Percentiles rank a stretch among this genome's conserved stretches.
These are phyloP conservation scores for Vaccinium myrtillus DNA, from an alignment of 148 eudicot genomes.

Conservation along the genomic window DNA sequence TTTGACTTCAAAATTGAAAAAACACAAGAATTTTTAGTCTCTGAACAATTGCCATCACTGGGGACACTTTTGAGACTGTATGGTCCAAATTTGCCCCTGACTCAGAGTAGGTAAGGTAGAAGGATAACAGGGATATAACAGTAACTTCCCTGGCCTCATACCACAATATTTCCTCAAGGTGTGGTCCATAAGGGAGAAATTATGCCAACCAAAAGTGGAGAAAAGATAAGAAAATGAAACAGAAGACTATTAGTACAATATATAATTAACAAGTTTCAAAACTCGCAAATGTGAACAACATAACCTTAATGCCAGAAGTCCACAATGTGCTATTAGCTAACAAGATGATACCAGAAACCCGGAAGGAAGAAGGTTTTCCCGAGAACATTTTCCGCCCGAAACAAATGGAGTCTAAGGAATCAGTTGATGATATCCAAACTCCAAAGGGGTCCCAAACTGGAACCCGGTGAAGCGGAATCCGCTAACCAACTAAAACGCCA, in stretches of 20 bases:
- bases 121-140: neutral
- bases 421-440: conserved; percentile 19
- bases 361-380: too few species aligned
- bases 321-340: too few species aligned
- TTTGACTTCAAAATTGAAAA: conserved; percentile 2
- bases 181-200: neutral
- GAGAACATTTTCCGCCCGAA: too few species aligned
- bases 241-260: neutral
- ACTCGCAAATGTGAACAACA: neutral
- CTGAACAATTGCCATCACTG: neutral
- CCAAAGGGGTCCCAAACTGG: conserved; percentile 28
- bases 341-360: neutral
- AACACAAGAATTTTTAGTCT: neutral
- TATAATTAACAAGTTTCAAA: neutral
- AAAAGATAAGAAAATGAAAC: neutral
- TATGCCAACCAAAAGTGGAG: neutral
- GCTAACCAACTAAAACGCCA: conserved; percentile 28
- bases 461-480: conserved; percentile 75
- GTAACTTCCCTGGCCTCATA: neutral
- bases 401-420: too few species aligned
- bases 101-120: neutral
- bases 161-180: neutral
- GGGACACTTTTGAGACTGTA: neutral
- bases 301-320: neutral
- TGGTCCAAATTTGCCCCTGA: neutral